These are phyloP conservation scores for Colletotrichum sp. DNA, from an alignment of 2,329 filamentous ascomycete genomes.

Conservation along the genomic window DNA sequence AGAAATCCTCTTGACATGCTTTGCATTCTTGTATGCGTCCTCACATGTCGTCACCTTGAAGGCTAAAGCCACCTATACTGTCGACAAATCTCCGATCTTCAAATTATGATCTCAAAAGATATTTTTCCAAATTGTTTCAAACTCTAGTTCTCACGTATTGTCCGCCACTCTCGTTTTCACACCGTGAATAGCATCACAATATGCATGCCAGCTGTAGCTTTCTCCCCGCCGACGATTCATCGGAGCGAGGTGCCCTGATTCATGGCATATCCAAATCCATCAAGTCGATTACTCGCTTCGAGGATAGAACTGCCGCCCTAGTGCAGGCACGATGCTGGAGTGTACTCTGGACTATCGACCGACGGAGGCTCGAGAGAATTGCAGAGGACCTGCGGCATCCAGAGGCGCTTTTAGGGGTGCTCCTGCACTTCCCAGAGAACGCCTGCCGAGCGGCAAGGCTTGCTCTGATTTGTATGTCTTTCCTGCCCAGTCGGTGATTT, in stretches of 20 bases:
- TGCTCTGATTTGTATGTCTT: not conserved
- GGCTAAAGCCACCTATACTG: too few species aligned
- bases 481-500: not conserved
- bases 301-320: fast-evolving
- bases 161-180: fast-evolving
- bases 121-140: too few species aligned
- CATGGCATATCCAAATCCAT: not conserved
- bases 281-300: not conserved
- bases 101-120: too few species aligned
- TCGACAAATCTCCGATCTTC: too few species aligned
- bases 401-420: not conserved
- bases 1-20: too few species aligned
- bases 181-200: fast-evolving
- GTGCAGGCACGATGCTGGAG: not conserved
- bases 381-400: not conserved
- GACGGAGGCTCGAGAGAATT: fast-evolving
- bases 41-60: too few species aligned
- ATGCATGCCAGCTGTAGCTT: not conserved
- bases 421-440: not conserved
- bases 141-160: too few species aligned
- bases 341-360: not conserved
- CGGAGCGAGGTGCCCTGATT: not conserved
- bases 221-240: not conserved
- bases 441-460: not conserved
- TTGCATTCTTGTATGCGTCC: too few species aligned